These are phyloP conservation scores for Teratosphaeria epicoccoides DNA, from an alignment of 2,329 filamentous ascomycete species.

Conservation along the genomic window DNA sequence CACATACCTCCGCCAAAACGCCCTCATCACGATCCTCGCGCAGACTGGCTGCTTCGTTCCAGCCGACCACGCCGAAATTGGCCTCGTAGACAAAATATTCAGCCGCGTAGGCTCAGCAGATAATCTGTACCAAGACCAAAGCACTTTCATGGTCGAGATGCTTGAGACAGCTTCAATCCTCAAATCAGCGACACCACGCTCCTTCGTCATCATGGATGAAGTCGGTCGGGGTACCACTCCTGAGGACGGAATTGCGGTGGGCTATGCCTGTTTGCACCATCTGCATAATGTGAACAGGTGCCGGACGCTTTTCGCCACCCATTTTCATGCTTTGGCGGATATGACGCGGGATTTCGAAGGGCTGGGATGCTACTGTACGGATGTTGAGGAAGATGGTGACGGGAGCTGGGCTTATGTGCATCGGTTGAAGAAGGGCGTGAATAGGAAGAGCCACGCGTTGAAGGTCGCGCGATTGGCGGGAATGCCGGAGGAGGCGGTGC, in stretches of 20 bases:
- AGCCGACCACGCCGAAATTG: constrained; percentile 72
- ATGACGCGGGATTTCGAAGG: constrained; percentile 51
- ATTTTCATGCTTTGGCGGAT: constrained; percentile 80
- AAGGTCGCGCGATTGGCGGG: constrained; percentile 86
- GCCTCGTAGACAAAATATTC: constrained; percentile 92
- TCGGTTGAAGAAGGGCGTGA: constrained; percentile 68
- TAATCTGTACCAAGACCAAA: constrained; percentile 87
- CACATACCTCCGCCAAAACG: constrained; percentile 91
- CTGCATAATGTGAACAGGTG: constrained; percentile 67
- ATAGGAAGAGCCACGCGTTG: constrained; percentile 77
- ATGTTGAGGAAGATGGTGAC: constrained; percentile 61
- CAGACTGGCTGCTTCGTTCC: constrained; percentile 91
- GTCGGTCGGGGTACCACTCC: constrained; percentile 90
- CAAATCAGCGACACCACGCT: constrained; percentile 67
- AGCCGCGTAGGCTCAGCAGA: constrained; percentile 81
- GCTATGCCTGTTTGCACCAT: constrained; percentile 79
- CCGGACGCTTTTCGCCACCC: constrained; percentile 82
- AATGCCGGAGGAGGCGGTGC: constrained; percentile 61
- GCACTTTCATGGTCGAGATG: constrained; percentile 99
- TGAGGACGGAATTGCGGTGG: constrained; percentile 80
- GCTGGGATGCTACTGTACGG: constrained; percentile 76
- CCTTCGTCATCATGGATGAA: constrained; percentile 96
- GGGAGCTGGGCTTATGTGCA: constrained; percentile 77
- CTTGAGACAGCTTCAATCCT: constrained; percentile 88
- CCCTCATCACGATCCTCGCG: constrained; percentile 83